Evolutionary conservation across 2,329 filamentous ascomycete species (phyloP).

Genomic region (Paraphaeosphaeria sporulosa): DNA sequence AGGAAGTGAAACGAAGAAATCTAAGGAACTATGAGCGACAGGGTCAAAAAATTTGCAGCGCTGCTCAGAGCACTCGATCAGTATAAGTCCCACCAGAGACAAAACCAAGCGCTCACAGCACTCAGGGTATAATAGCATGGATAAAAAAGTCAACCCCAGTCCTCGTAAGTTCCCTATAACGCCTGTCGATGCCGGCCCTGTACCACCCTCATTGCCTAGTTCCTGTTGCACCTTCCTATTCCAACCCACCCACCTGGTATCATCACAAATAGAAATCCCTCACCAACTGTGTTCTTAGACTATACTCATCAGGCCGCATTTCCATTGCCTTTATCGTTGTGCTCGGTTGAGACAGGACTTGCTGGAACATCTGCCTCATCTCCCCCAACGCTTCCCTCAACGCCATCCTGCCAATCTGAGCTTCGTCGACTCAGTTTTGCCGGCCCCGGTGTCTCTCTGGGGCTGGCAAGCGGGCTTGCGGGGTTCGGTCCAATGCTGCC

Average conservation of each 20-base stretch:
- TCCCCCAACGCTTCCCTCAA: constrained; percentile 37
- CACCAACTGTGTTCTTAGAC: no score
- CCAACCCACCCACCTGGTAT: constrained; percentile 6
- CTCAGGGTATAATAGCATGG: constrained; percentile 22
- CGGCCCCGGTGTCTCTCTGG: constrained; percentile 45
- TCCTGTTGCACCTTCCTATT: constrained; percentile 1
- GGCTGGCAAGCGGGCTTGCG: constrained; percentile 68
- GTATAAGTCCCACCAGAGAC: not conserved
- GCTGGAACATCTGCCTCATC: constrained; percentile 28
- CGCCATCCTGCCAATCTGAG: constrained; percentile 47
- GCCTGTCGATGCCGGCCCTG: constrained; percentile 11
- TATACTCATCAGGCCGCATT: constrained; percentile 6
- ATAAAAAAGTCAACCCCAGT: constrained; percentile 8
- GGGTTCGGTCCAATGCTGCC: constrained; percentile 70
- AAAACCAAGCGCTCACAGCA: constrained; percentile 2
- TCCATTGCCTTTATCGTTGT: constrained; percentile 24
- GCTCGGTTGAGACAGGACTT: constrained; percentile 20
- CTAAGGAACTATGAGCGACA: not conserved
- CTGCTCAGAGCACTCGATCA: not conserved
- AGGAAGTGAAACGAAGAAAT: not conserved
- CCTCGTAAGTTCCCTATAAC: not conserved
- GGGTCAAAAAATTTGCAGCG: not conserved
- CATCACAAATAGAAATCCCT: not conserved
- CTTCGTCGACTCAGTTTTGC: constrained; percentile 43
- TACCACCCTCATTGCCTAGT: not conserved